These are phyloP conservation scores for Blastomyces parvus DNA, from an alignment of 2,329 filamentous ascomycete species.

Conservation along the genomic window DNA sequence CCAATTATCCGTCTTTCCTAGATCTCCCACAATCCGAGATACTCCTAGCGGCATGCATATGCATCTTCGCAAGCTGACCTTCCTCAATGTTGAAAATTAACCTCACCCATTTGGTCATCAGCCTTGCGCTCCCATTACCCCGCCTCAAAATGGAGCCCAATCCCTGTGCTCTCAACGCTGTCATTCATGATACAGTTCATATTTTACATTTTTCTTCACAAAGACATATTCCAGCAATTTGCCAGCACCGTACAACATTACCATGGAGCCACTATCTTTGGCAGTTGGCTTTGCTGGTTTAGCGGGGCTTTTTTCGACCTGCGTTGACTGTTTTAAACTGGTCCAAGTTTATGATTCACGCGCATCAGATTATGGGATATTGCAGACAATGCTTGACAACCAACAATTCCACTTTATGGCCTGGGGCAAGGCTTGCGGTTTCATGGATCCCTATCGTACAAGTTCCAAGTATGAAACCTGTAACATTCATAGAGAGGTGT, in stretches of 20 bases:
- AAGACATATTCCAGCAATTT: neutral
- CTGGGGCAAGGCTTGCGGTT: neutral
- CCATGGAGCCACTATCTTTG: neutral
- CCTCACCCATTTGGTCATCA: neutral
- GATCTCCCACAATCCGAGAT: neutral
- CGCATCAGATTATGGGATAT: neutral
- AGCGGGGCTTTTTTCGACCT: neutral
- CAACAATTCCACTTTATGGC: neutral
- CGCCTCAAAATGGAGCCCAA: neutral
- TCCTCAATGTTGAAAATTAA: neutral
- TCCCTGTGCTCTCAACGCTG: neutral
- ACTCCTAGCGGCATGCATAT: neutral
- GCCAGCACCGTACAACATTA: neutral
- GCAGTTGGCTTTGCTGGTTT: neutral
- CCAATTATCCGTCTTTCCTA: neutral
- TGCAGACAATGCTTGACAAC: neutral
- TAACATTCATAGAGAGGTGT: neutral
- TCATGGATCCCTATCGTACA: neutral
- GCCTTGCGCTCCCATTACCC: neutral
- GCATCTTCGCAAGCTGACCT: neutral
- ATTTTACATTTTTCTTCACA: neutral
- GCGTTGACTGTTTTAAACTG: neutral
- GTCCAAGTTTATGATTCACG: neutral
- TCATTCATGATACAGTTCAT: neutral
- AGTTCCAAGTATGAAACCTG: neutral